These are phyloP conservation scores for Elaeagnus macrophylla DNA, from an alignment of 306 rosid species.

Conservation along the genomic window DNA sequence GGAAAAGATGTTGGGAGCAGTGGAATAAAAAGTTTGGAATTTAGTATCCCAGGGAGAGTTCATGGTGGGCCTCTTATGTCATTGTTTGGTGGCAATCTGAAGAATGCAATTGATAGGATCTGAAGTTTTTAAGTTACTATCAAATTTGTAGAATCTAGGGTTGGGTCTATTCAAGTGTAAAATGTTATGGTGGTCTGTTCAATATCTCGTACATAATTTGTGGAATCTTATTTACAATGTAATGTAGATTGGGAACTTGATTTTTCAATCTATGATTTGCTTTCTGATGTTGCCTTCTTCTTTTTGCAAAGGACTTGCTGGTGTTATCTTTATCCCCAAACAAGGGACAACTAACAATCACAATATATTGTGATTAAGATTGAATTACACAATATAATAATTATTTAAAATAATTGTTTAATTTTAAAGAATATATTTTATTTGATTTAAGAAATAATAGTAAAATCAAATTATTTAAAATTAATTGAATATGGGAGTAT, in stretches of 20 bases:
- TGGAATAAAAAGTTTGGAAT: slow-evolving; percentile 30
- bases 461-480: too few relatives aligned
- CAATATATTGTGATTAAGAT: too few relatives aligned
- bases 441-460: too few relatives aligned
- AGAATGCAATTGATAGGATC: slow-evolving; percentile 50
- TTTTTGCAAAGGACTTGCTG: background rate
- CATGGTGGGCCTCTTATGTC: slow-evolving; percentile 87
- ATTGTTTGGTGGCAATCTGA: slow-evolving; percentile 64
- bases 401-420: too few relatives aligned
- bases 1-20: slow-evolving; percentile 19
- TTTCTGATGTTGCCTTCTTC: background rate
- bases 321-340: too few relatives aligned
- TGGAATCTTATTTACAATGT: slow-evolving; percentile 14
- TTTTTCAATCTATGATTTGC: background rate
- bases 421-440: too few relatives aligned
- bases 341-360: too few relatives aligned
- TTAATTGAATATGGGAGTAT: too few relatives aligned
- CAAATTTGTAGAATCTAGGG: slow-evolving; percentile 25
- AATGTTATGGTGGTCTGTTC: slow-evolving; percentile 30
- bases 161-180: slow-evolving; percentile 45
- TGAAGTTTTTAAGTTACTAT: slow-evolving; percentile 15
- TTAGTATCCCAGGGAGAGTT: slow-evolving; percentile 69
- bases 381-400: too few relatives aligned
- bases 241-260: slow-evolving; percentile 7
- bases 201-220: slow-evolving; percentile 29